phyloP scores from a whole-genome alignment of 371 early-diverging fungal species.

The Rhizopus stolonifer region DNA sequence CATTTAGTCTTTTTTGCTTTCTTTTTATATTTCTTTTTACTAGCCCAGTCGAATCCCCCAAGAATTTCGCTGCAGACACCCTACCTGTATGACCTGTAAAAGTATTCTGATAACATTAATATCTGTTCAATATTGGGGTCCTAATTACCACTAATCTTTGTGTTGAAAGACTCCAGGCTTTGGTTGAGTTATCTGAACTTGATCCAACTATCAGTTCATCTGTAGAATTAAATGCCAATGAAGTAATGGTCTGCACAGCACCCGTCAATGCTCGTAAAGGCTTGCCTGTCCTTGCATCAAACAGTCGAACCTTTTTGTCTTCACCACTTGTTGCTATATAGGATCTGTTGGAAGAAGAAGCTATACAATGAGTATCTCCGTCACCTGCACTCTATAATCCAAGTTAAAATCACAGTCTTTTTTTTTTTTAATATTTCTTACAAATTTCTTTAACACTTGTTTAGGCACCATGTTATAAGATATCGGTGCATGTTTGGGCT shows the following conservation, averaged over 20 bases:
- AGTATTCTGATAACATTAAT: constrained; percentile 65
- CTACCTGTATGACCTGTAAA: constrained; percentile 95
- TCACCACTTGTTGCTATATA: constrained; percentile 87
- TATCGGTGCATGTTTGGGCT: constrained; percentile 19
- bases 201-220: constrained; percentile 82
- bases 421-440: neutral
- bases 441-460: constrained; percentile 15
- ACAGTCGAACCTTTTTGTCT: constrained; percentile 84
- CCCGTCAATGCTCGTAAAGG: constrained; percentile 72
- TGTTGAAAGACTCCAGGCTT: constrained; percentile 83
- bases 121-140: neutral
- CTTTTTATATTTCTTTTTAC: constrained; percentile 36
- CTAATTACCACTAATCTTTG: constrained; percentile 59
- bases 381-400: constrained; percentile 59
- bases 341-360: constrained; percentile 71
- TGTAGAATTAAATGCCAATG: constrained; percentile 74
- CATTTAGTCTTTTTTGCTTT: too few species aligned
- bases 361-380: constrained; percentile 81
- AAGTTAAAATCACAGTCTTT: neutral
- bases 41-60: constrained; percentile 73
- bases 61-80: constrained; percentile 87
- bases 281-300: constrained; percentile 76
- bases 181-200: constrained; percentile 88
- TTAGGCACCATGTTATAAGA: constrained; percentile 14
- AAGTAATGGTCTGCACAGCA: constrained; percentile 81